Percentiles rank a stretch among this genome's conserved stretches.
Evolutionary conservation across 495 filamentous ascomycete species (phyloP).

Genomic region (Saxispiralis lemnorum): DNA sequence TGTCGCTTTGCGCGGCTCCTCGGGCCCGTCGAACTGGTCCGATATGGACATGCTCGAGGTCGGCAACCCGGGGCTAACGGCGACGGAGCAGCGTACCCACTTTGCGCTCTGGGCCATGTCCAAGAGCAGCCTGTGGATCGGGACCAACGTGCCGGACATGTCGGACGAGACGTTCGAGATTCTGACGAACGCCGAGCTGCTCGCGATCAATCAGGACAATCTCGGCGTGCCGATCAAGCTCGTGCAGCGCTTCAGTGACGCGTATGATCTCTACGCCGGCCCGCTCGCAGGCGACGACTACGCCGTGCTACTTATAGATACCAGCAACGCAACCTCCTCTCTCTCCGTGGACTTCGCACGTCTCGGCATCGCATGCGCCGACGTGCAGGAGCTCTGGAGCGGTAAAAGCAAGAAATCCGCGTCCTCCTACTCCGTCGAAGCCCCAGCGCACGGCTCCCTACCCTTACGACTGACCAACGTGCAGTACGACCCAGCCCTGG

Average conservation of each 20-base stretch:
- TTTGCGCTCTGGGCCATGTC: conserved; percentile 12
- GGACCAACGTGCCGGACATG: background rate
- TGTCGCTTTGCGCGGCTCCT: background rate
- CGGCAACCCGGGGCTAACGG: background rate
- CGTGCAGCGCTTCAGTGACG: conserved; percentile 10
- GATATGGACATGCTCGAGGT: conserved; percentile 3
- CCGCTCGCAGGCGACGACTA: conserved; percentile 2
- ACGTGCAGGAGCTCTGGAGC: background rate
- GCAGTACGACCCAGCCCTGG: background rate
- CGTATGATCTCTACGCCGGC: conserved; percentile 13
- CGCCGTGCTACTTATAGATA: background rate
- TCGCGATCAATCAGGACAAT: conserved; percentile 14
- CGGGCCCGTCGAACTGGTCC: background rate
- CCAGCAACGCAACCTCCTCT: background rate
- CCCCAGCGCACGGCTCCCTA: background rate
- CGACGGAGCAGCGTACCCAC: background rate
- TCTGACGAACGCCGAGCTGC: conserved; percentile 11
- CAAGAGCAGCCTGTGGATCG: conserved; percentile 12
- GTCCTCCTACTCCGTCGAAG: background rate
- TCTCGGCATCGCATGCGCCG: background rate
- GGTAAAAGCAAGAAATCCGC: background rate
- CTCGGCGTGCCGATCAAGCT: conserved; percentile 9
- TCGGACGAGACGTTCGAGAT: background rate
- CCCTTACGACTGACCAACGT: background rate
- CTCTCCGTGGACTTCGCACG: background rate